Evolutionary conservation across 371 early-diverging fungal species (phyloP).

Genomic region (Nematocida parisii): DNA sequence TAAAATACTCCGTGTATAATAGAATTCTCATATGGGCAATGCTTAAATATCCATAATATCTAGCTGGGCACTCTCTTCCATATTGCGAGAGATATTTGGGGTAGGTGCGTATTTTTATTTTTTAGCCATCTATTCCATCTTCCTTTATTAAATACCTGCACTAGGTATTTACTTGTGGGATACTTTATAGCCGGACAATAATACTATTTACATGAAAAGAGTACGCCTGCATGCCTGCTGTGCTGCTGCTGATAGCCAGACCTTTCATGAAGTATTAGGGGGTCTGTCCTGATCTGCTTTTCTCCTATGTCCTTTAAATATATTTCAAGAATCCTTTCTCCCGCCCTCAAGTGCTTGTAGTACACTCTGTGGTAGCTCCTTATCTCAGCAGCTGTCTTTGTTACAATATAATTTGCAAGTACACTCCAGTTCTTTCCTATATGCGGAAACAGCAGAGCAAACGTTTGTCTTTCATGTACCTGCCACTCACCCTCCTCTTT

Average conservation of each 20-base stretch:
- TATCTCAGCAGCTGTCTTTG: slow-evolving; percentile 61
- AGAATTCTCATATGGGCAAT: too few species aligned
- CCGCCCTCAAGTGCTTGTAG: slow-evolving; percentile 60
- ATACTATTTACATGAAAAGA: slow-evolving; percentile 32
- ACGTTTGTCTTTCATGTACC: slow-evolving; percentile 65
- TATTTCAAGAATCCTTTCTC: slow-evolving; percentile 64
- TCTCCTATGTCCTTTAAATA: slow-evolving; percentile 55
- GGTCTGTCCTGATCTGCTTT: slow-evolving; percentile 38
- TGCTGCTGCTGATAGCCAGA: slow-evolving; percentile 21
- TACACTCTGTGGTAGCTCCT: slow-evolving; percentile 62
- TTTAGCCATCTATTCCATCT: too few species aligned
- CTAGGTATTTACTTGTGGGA: too few species aligned
- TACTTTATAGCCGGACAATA: too few species aligned
- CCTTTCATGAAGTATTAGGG: slow-evolving; percentile 3
- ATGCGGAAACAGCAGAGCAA: slow-evolving; percentile 67
- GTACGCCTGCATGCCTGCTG: slow-evolving; percentile 50
- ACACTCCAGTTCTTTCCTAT: slow-evolving; percentile 65
- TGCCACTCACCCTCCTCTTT: slow-evolving; percentile 46
- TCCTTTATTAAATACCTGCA: too few species aligned
- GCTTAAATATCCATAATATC: too few species aligned
- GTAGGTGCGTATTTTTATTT: too few species aligned
- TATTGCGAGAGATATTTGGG: too few species aligned
- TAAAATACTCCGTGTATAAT: too few species aligned
- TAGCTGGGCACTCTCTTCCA: too few species aligned
- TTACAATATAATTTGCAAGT: slow-evolving; percentile 58